Evolutionary conservation across 164 flowering plant genomes (phyloP).

Genomic region (Cinnamomum micranthum): DNA sequence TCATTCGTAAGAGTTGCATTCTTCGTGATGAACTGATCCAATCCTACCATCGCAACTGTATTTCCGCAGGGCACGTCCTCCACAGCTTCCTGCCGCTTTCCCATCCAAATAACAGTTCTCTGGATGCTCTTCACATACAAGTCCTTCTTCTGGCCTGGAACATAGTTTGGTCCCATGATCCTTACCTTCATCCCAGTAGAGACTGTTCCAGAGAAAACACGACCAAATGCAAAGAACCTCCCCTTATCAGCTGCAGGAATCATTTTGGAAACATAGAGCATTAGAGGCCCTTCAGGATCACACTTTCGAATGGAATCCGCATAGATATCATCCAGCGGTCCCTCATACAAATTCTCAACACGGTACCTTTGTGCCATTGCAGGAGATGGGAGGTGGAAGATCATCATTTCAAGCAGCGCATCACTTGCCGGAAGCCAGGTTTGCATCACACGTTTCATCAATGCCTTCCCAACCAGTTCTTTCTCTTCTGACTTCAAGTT

Average conservation of each 20-base stretch:
- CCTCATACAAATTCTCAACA: constrained; percentile 36
- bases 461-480: constrained; percentile 27
- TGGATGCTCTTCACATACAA: constrained; percentile 33
- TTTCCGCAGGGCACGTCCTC: constrained; percentile 42
- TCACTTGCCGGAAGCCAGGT: constrained; percentile 30
- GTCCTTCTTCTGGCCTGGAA: constrained; percentile 33
- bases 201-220: constrained; percentile 33
- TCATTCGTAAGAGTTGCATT: constrained; percentile 35
- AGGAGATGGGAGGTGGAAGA: constrained; percentile 36
- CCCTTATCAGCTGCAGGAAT: constrained; percentile 38
- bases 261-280: constrained; percentile 37
- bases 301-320: constrained; percentile 33
- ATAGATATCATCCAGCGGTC: constrained; percentile 33
- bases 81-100: constrained; percentile 34
- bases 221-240: constrained; percentile 34
- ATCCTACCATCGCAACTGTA: constrained; percentile 29
- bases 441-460: constrained; percentile 40
- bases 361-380: constrained; percentile 29
- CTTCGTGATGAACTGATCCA: constrained; percentile 37
- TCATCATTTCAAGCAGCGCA: constrained; percentile 35
- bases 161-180: constrained; percentile 35
- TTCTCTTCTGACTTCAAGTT: constrained; percentile 31
- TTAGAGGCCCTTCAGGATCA: constrained; percentile 33
- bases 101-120: constrained; percentile 39
- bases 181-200: constrained; percentile 33